These are phyloP conservation scores for Austropuccinia psidii DNA, from an alignment of 1,284 basidiomycete genomes.

Conservation along the genomic window DNA sequence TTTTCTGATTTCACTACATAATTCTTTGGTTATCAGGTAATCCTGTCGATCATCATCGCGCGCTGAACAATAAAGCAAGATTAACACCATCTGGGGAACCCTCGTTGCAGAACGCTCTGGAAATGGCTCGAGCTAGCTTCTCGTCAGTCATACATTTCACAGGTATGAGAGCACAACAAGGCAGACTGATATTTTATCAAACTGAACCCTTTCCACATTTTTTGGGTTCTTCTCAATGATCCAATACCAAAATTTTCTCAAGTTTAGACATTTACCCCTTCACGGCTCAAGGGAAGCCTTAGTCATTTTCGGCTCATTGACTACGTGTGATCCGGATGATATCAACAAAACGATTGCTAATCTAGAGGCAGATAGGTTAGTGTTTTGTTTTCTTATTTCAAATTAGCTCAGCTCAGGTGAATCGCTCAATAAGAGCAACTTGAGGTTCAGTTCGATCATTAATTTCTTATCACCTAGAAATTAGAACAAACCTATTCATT, in stretches of 20 bases:
- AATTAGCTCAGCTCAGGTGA: background rate
- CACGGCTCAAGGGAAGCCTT: slow-evolving; percentile 92
- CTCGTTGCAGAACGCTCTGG: slow-evolving; percentile 88
- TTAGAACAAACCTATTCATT: background rate
- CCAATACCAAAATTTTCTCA: background rate
- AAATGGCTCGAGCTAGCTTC: slow-evolving; percentile 88
- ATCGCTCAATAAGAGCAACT: background rate
- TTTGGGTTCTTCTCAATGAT: background rate
- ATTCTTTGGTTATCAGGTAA: slow-evolving; percentile 58
- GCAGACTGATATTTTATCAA: background rate
- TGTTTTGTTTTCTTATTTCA: background rate
- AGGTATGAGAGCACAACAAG: background rate
- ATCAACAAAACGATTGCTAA: slow-evolving; percentile 82
- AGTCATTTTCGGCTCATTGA: slow-evolving; percentile 86
- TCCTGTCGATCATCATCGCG: slow-evolving; percentile 80
- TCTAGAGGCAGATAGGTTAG: slow-evolving; percentile 57
- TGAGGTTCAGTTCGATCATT: background rate
- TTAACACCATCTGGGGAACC: slow-evolving; percentile 87
- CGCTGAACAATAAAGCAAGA: slow-evolving; percentile 75
- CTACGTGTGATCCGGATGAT: slow-evolving; percentile 92
- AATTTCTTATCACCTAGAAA: background rate
- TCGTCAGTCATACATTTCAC: slow-evolving; percentile 53
- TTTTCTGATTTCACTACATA: background rate
- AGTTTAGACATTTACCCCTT: slow-evolving; percentile 73
- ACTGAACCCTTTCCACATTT: background rate